These are phyloP conservation scores for Calocybe cyanea DNA, from an alignment of 768 basidiomycete species.

Conservation along the genomic window DNA sequence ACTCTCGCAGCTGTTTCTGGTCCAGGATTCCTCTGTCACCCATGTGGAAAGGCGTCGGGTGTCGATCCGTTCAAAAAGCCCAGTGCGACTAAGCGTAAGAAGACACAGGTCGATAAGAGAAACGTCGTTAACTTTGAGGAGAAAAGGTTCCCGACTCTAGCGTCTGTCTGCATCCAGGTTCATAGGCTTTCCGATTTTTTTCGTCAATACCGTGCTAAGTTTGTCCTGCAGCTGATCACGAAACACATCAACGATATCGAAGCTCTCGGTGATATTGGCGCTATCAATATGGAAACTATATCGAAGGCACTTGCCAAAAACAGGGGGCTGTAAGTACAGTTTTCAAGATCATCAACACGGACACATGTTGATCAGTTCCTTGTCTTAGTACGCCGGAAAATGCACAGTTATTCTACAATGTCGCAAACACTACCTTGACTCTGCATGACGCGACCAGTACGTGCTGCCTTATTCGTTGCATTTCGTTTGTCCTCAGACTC, in stretches of 20 bases:
- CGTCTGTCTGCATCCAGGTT: slow-evolving; percentile 79
- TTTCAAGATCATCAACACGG: slow-evolving; percentile 4
- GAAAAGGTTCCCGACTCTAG: slow-evolving; percentile 64
- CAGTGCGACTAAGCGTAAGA: slow-evolving; percentile 55
- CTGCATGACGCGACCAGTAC: slow-evolving; percentile 90
- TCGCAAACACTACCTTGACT: slow-evolving; percentile 58
- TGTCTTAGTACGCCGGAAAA: slow-evolving; percentile 81
- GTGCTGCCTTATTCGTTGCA: slow-evolving; percentile 24
- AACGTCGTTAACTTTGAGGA: slow-evolving; percentile 69
- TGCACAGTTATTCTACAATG: slow-evolving; percentile 79
- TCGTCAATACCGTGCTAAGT: neutral
- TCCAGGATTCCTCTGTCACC: slow-evolving; percentile 80
- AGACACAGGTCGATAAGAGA: slow-evolving; percentile 60
- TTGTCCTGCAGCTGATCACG: slow-evolving; percentile 60
- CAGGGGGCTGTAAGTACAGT: slow-evolving; percentile 67
- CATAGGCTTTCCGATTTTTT: neutral
- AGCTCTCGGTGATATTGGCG: slow-evolving; percentile 82
- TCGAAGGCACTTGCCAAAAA: slow-evolving; percentile 80
- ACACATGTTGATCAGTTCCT: neutral
- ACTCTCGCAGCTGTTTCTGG: slow-evolving; percentile 70
- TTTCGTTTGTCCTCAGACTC: neutral
- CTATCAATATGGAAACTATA: slow-evolving; percentile 80
- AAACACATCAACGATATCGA: slow-evolving; percentile 88
- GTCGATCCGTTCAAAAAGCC: slow-evolving; percentile 86
- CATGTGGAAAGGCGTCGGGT: slow-evolving; percentile 76